Evolutionary conservation across 108 stramenopile genomes (phyloP).

Genomic region (Pseudonitzschia multistriata): DNA sequence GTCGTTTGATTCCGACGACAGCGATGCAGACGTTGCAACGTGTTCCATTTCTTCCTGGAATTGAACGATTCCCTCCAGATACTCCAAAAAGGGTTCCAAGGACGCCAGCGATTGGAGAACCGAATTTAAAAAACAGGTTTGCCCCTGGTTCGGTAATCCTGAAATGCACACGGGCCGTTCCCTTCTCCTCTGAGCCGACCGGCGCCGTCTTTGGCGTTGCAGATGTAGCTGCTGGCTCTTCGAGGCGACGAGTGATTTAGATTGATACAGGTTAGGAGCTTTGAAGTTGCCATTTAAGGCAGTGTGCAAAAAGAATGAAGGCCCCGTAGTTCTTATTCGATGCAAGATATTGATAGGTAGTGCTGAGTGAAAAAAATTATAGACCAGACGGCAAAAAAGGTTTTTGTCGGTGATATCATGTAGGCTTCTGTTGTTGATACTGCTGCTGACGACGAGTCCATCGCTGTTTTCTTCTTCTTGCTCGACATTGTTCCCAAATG

Average conservation of each 20-base stretch:
- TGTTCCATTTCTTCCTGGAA: conserved; percentile 14
- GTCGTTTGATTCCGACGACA: not conserved
- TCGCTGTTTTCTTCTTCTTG: too few species aligned
- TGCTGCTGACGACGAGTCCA: not conserved
- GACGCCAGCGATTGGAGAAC: conserved; percentile 78
- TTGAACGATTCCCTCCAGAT: conserved; percentile 49
- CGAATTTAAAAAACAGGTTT: conserved; percentile 82
- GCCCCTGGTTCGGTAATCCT: conserved; percentile 73
- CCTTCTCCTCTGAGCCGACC: not conserved
- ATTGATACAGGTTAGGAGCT: not conserved
- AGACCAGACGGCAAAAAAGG: not conserved
- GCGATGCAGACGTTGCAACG: not conserved
- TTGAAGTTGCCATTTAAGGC: not conserved
- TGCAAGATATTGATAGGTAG: not conserved
- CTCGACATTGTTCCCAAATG: too few species aligned
- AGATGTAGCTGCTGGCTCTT: not conserved
- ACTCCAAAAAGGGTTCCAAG: conserved; percentile 46
- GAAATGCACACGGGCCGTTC: conserved; percentile 12
- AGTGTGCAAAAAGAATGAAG: not conserved
- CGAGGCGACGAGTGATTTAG: not conserved
- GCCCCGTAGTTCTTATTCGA: not conserved
- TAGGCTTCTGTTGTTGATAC: not conserved
- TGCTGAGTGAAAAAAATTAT: not conserved
- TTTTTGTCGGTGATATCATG: not conserved
- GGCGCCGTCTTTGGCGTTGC: conserved; percentile 5